phyloP scores from a whole-genome alignment of 2,329 filamentous ascomycete genomes.

The Clarireedia monteithiana region DNA sequence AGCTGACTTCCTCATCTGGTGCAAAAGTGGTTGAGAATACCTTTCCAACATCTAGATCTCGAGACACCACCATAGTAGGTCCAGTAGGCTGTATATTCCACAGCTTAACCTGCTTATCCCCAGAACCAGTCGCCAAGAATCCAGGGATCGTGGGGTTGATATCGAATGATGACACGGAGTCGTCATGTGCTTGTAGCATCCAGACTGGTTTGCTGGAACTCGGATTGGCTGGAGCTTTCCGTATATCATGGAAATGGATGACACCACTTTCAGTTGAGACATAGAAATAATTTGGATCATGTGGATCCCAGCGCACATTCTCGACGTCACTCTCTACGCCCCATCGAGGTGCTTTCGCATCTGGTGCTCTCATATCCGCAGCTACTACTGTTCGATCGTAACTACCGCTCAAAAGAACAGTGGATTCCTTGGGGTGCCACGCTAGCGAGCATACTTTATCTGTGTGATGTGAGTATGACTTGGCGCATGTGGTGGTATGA shows the following conservation, averaged over 20 bases:
- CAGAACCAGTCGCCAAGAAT: constrained; percentile 87
- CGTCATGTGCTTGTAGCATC: constrained; percentile 92
- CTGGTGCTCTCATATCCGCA: constrained; percentile 92
- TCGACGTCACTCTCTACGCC: constrained; percentile 95
- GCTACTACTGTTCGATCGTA: constrained; percentile 92
- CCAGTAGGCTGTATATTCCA: constrained; percentile 83
- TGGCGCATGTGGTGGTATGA: constrained; percentile 83
- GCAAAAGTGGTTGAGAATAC: constrained; percentile 89
- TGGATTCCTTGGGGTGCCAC: constrained; percentile 85
- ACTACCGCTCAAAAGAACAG: constrained; percentile 82
- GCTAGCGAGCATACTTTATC: constrained; percentile 96
- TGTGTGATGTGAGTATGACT: constrained; percentile 91
- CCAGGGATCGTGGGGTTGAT: constrained; percentile 85
- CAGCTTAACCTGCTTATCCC: constrained; percentile 91
- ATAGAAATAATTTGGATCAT: constrained; percentile 89
- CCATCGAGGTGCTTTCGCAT: constrained; percentile 75
- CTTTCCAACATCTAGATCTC: constrained; percentile 89
- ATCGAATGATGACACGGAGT: constrained; percentile 85
- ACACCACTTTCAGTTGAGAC: constrained; percentile 88
- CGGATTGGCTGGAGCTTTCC: constrained; percentile 66
- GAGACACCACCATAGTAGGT: constrained; percentile 82
- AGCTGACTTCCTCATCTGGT: constrained; percentile 83
- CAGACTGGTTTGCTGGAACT: constrained; percentile 77
- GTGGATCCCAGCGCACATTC: constrained; percentile 85
- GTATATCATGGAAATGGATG: constrained; percentile 85